Conservation (phyloP, 1,139 yeast genomes). For the Suhomyces ambrosiae region DNA sequence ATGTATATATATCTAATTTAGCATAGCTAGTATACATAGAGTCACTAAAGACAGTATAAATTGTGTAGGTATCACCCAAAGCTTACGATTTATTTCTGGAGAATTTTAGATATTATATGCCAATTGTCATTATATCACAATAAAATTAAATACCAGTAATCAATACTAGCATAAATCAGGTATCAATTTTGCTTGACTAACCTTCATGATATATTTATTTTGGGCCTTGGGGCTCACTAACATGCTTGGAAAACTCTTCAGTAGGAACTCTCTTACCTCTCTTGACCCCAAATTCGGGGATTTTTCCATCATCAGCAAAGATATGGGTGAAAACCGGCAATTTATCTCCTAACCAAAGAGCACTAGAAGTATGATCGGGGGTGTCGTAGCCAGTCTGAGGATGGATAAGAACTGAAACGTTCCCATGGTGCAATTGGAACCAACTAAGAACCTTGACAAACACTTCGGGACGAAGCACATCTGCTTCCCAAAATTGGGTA, state of each 20-base stretch:
- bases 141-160: too few species aligned
- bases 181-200: too few species aligned
- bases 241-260: conserved; percentile 18
- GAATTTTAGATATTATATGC: too few species aligned
- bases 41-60: too few species aligned
- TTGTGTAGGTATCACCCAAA: too few species aligned
- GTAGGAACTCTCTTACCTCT: conserved; percentile 23
- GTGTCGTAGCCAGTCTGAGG: conserved; percentile 37
- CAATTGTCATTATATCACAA: too few species aligned
- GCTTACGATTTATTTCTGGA: too few species aligned
- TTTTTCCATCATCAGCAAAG: conserved; percentile 20
- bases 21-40: too few species aligned
- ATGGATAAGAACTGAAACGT: conserved; percentile 33
- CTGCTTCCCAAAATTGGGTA: conserved; percentile 39
- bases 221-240: conserved; percentile 7
- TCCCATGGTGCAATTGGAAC: conserved; percentile 36
- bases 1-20: too few species aligned
- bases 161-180: too few species aligned
- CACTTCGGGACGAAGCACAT: conserved; percentile 34
- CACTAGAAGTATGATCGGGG: conserved; percentile 30
- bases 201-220: too few species aligned
- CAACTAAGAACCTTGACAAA: conserved; percentile 31
- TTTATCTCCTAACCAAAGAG: conserved; percentile 35
- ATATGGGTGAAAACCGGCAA: conserved; percentile 25
- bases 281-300: conserved; percentile 31